phyloP scores from a whole-genome alignment of 23 red algal genomes.

The Cyanidiococcus yangmingshanensis region DNA sequence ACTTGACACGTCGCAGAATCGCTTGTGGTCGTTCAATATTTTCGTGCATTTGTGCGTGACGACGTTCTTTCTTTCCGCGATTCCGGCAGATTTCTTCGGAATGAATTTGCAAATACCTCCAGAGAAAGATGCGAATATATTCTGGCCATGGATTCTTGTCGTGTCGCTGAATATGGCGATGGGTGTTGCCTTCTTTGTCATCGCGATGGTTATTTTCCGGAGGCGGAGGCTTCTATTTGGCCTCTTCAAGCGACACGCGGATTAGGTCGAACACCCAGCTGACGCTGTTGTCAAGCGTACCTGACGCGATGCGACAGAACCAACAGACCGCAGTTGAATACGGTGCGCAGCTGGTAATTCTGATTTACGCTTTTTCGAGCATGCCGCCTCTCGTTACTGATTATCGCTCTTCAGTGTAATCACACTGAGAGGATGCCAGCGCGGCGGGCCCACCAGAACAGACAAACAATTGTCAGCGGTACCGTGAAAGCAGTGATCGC shows the following conservation, averaged over 20 bases:
- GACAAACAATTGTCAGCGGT: neutral
- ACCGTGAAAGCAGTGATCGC: neutral
- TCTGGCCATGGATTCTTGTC: neutral
- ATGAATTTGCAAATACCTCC: conserved; percentile 16
- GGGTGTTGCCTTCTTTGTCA: neutral
- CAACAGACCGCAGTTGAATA: too few species aligned
- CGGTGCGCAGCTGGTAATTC: too few species aligned
- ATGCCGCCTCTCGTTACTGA: too few species aligned
- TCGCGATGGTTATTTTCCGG: neutral
- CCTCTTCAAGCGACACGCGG: neutral
- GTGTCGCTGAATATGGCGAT: neutral
- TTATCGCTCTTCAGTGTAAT: too few species aligned
- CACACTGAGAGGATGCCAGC: neutral
- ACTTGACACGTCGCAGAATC: conserved; percentile 77
- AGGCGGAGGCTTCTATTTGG: neutral
- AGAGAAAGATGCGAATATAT: neutral
- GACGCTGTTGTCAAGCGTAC: too few species aligned
- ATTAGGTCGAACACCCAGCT: too few species aligned
- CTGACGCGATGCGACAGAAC: too few species aligned
- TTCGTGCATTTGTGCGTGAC: conserved; percentile 7
- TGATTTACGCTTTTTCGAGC: too few species aligned
- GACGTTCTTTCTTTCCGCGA: conserved; percentile 1
- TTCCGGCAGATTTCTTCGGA: conserved; percentile 5
- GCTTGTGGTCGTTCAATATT: conserved; percentile 29
- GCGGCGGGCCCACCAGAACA: neutral